Percentiles rank a stretch among this genome's conserved stretches.
Evolutionary conservation across 805 yeast genomes (phyloP).

Genomic region (Starmera pachycereana): DNA sequence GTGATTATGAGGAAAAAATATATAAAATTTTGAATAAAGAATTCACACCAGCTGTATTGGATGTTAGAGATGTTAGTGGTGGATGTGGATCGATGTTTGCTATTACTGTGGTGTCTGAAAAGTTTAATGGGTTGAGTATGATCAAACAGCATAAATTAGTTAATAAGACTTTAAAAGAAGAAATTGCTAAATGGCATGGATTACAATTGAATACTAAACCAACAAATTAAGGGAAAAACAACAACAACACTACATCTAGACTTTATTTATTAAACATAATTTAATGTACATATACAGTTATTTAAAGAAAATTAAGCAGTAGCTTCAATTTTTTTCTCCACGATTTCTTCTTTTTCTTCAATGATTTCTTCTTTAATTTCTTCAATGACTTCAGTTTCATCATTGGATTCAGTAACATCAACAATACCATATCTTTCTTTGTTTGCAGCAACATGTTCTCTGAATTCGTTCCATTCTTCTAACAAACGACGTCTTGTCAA

Average conservation of each 20-base stretch:
- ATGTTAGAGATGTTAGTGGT: constrained; percentile 78
- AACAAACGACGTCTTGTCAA: constrained; percentile 71
- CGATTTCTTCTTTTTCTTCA: constrained; percentile 62
- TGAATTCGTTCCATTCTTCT: constrained; percentile 80
- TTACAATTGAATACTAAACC: constrained; percentile 67
- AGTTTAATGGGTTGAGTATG: constrained; percentile 74
- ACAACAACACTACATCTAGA: not conserved
- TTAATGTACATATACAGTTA: not conserved
- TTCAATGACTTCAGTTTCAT: constrained; percentile 63
- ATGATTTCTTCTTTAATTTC: constrained; percentile 57
- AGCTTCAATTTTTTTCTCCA: constrained; percentile 29
- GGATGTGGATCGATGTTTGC: constrained; percentile 99
- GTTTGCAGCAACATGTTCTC: constrained; percentile 40
- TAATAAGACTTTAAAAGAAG: constrained; percentile 71
- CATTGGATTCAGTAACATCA: constrained; percentile 35
- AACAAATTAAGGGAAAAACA: not conserved
- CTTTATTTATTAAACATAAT: not conserved
- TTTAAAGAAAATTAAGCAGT: constrained; percentile 3
- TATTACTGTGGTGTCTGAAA: constrained; percentile 58
- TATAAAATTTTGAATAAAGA: constrained; percentile 41
- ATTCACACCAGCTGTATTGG: constrained; percentile 50
- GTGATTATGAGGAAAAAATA: constrained; percentile 55
- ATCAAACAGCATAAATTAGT: constrained; percentile 90
- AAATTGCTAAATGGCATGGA: constrained; percentile 91
- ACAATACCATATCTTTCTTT: constrained; percentile 37